Evolutionary conservation across 2,329 filamentous ascomycete species (phyloP), one percentile per base, ranked within the genome.

Genomic region (Apiospora arundinis): DNA sequence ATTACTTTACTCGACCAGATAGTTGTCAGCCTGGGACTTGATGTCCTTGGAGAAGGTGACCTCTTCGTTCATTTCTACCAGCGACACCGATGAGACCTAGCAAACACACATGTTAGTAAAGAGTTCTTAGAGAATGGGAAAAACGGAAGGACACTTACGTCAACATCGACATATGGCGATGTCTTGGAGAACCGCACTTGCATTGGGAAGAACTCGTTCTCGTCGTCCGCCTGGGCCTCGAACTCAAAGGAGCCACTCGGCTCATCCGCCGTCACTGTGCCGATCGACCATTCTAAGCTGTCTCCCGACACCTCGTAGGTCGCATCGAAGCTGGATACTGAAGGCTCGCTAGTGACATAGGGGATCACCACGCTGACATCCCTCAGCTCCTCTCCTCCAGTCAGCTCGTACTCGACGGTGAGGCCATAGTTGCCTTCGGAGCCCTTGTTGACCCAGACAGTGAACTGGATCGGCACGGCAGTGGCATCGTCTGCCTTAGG

Each of bases 121-220:
- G 1, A 4, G n/a, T 14, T 32, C 12, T 45, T 12, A 45, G 42
- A 45, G 42, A 45, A 40, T 81, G 77, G 69, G 69, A 63, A 46
- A 16, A 37, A 44, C 42, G 12, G 49, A 7, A 5, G 28, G 23
- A 11, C 45, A 89, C 92, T 92, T 87, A 98, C 95, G 84, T 98
- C 95, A 74, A 99, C 93, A 78, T 98, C 94, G 68, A 98, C 89
- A 81, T 94, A 97, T 40, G 96, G 95, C 72, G 88, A 90, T 56
- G 90, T 89, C 88, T 97, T 98, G 74, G 90, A 92, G 83, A 99
- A 99, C 70, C 91, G 89, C 73, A 98, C 91, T 70, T 90, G 92
- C 95, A 99, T 98, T 0, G 96, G 96, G 91, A 99, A 99, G 85
- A 98, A 98, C 77, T 98, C 95, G 71, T 94, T 92, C 80, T 98